Evolutionary conservation across 2,329 filamentous ascomycete genomes (phyloP), one percentile per base, ranked within the genome.

Genomic region (Cladophialophora carrionii): DNA sequence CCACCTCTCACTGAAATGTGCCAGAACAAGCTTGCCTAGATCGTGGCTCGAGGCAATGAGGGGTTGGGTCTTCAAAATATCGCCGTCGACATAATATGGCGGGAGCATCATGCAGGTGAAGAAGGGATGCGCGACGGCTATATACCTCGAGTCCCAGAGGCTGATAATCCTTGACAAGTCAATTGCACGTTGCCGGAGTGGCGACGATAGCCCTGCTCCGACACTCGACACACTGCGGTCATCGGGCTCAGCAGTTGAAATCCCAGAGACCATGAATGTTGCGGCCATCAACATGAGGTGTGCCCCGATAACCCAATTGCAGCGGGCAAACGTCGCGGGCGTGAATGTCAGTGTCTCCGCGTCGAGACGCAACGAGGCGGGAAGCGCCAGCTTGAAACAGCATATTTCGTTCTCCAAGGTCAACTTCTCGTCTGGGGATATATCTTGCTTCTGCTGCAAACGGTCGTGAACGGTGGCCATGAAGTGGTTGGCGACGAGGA

Each of bases 301-400:
- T n/a, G 60, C 65, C n/a, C 66, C 66, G 41, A 68, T 65, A 31
- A 68, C 60, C 66, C 66, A 68, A 26, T 68, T 68, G 37, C 66
- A 68, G 5, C 60, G 57, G 20, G 66, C 51, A 49, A 65, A 68
- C 1, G 66, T 63, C 10, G 52, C n/a, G 4, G 63, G 63, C 17
- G 60, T 63, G 48, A 65, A 68, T 20, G 53, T 43, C 46, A 68
- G 26, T 1, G 57, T 62, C 22, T 68, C 60, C 29, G 56, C 22
- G 51, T 68, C 66, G 20, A 68, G 48, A 22, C 63, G 66, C 12
- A 68, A 57, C n/a, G 66, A 57, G 4, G 63, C 29, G 43, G 66
- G 66, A 26, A 68, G 63, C 43, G 66, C 66, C 6, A 68, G 31
- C 41, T 63, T 68, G 52, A 68, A 68, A 34, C 66, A 68, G 52